A percentile compares a stretch with the other conserved stretches of the same genome.
These are phyloP conservation scores for Tricholoma matsutake DNA, from an alignment of 768 basidiomycete species.

Conservation along the genomic window DNA sequence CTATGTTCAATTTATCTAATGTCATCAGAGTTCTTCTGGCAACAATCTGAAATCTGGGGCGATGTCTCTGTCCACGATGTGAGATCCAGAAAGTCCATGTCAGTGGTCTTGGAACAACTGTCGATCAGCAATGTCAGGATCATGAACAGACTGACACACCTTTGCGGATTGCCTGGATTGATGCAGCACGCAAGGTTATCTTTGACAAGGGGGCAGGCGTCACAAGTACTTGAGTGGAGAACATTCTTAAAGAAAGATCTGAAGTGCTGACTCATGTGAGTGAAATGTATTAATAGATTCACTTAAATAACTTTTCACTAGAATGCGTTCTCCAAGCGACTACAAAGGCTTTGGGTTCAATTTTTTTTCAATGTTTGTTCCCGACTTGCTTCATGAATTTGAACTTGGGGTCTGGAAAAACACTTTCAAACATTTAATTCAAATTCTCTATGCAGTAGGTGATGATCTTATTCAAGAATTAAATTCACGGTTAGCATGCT, in stretches of 20 bases:
- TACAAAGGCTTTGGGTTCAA: conserved; percentile 21
- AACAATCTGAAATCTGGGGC: conserved; percentile 15
- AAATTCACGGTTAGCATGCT: conserved; percentile 20
- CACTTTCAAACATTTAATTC: conserved; percentile 32
- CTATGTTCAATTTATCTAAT: background rate
- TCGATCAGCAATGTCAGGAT: conserved; percentile 1
- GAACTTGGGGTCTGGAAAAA: conserved; percentile 39
- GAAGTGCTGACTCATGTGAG: conserved; percentile 29
- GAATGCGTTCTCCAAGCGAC: conserved; percentile 32
- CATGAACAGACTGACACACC: conserved; percentile 8
- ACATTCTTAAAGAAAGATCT: conserved; percentile 23
- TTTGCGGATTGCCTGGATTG: conserved; percentile 9
- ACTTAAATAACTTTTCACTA: conserved; percentile 12
- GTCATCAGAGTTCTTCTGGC: conserved; percentile 19
- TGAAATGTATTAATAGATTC: background rate
- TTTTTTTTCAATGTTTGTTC: conserved; percentile 24
- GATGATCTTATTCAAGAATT: conserved; percentile 18
- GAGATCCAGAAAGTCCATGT: conserved; percentile 9
- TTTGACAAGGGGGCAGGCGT: conserved; percentile 24
- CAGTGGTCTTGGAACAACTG: conserved; percentile 8
- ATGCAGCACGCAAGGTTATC: conserved; percentile 19
- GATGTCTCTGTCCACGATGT: conserved; percentile 21
- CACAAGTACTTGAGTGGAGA: conserved; percentile 22
- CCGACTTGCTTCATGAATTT: conserved; percentile 38
- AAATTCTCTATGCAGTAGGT: conserved; percentile 24